Conservation (phyloP, 257 asterid genomes). For the Primulina tabacum region DNA sequence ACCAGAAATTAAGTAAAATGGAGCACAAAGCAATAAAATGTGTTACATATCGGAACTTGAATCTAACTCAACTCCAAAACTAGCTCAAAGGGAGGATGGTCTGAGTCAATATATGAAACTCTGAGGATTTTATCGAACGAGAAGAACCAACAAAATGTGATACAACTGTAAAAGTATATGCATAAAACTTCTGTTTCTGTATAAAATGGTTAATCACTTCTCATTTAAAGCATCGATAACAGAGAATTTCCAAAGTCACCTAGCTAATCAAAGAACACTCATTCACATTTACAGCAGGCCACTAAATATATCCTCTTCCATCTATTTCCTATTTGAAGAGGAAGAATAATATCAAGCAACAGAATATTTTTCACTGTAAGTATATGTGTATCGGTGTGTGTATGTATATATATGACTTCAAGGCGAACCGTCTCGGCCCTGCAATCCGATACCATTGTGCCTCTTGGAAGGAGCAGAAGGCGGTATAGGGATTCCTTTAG, state of each 20-base stretch:
- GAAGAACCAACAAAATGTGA: no score
- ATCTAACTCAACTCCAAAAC: no score
- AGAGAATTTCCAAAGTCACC: background rate
- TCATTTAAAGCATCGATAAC: no score
- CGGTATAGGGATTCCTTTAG: constrained; percentile 71
- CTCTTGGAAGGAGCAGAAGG: constrained; percentile 71
- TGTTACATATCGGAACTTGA: no score
- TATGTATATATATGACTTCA: constrained; percentile 20
- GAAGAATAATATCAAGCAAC: background rate
- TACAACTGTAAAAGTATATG: no score
- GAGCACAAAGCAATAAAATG: no score
- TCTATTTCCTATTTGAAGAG: background rate
- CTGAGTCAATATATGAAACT: no score
- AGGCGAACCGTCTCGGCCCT: constrained; percentile 24
- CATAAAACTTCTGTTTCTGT: no score
- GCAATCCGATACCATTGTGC: constrained; percentile 54
- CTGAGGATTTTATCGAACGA: no score
- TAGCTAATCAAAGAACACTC: background rate
- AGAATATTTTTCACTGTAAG: background rate
- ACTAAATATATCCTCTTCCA: background rate
- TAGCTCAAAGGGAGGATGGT: no score
- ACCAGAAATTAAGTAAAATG: no score
- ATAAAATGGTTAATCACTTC: no score
- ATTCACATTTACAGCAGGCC: background rate
- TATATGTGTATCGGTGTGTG: background rate